phyloP scores from a whole-genome alignment of 768 basidiomycete species.

The Amanita rubescens region DNA sequence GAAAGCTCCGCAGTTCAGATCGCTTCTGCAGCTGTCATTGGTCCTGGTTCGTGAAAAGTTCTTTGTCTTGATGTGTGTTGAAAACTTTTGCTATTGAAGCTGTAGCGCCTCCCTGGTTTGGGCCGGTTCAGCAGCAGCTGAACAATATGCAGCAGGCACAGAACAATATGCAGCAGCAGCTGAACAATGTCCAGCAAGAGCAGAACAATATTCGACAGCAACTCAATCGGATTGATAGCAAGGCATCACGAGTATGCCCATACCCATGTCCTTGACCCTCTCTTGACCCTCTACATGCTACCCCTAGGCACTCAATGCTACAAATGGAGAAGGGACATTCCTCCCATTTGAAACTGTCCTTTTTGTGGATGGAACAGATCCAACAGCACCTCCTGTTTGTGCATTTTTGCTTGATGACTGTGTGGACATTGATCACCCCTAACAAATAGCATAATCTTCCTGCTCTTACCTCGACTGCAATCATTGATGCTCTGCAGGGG shows the following conservation, averaged over 20 bases:
- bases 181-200: not conserved
- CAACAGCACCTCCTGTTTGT: not conserved
- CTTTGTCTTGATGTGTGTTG: not conserved
- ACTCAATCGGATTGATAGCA: not conserved
- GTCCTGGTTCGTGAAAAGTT: not conserved
- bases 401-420: not conserved
- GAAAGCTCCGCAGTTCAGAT: not conserved
- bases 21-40: not conserved
- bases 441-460: not conserved
- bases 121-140: not conserved
- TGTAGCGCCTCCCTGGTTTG: not conserved
- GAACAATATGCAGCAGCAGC: not conserved
- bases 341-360: not conserved
- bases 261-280: not conserved
- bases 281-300: not conserved
- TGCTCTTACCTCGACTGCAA: not conserved
- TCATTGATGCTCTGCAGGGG: not conserved
- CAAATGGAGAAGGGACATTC: not conserved
- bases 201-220: not conserved
- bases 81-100: not conserved
- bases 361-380: not conserved
- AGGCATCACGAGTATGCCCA: not conserved
- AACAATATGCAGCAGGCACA: not conserved
- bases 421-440: not conserved
- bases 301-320: not conserved